Percentiles rank a stretch among this genome's conserved stretches.
These are phyloP conservation scores for Microthlaspi erraticum DNA, from an alignment of 345 rosid genomes.

Conservation along the genomic window DNA sequence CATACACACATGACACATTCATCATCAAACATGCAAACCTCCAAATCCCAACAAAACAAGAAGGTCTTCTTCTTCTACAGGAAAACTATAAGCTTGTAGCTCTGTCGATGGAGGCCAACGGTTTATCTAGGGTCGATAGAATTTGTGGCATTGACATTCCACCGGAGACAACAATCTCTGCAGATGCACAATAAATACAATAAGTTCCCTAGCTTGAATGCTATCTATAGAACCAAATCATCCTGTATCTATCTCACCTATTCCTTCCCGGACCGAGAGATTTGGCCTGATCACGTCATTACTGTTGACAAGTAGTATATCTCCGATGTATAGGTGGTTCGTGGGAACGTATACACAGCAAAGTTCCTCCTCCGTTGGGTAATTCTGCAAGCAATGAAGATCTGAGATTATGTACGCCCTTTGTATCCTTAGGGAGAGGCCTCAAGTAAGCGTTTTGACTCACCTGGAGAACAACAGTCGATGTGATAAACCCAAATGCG, in stretches of 20 bases:
- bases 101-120: conserved; percentile 42
- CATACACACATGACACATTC: conserved; percentile 14
- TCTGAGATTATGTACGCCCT: neutral
- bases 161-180: conserved; percentile 98
- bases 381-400: conserved; percentile 57
- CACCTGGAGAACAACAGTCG: conserved; percentile 88
- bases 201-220: conserved; percentile 1
- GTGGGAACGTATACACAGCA: conserved; percentile 98
- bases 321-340: conserved; percentile 97
- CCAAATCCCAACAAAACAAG: conserved; percentile 21
- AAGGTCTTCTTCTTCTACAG: conserved; percentile 16
- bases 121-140: conserved; percentile 66
- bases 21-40: conserved; percentile 25
- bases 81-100: conserved; percentile 43
- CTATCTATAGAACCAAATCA: neutral
- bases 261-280: conserved; percentile 96
- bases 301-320: conserved; percentile 79
- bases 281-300: conserved; percentile 94
- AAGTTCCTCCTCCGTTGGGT: conserved; percentile 91
- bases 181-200: conserved; percentile 27
- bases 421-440: neutral
- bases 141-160: conserved; percentile 99
- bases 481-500: conserved; percentile 94
- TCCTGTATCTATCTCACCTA: conserved; percentile 55
- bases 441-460: conserved; percentile 4